Base-by-base conservation (phyloP, 1,139 yeast genomes). In the Blastobotrys capitulatus region DNA sequence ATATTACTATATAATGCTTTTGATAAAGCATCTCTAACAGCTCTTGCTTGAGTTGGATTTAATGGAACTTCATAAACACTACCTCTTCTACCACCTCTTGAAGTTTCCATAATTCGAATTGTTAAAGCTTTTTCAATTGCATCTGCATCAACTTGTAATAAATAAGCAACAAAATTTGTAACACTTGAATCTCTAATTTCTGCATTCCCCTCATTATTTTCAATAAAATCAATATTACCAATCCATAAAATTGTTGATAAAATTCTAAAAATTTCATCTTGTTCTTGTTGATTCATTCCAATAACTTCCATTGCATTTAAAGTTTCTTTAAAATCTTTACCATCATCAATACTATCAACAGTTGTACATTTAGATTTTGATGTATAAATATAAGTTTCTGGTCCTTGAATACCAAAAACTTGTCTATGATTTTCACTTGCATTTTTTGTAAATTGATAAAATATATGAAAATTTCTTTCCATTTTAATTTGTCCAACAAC, bases 391-490 rank as follows among this genome's bases (percentile, higher is more conserved):
- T 94, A 94, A 47, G 92, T 82, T 62, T 92, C 97, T 0, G 98
- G 98, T 32, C 83, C 82, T 69, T 90, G 98, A 51, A 94, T 81
- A 46, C 98, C 98, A 66, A 74, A 90, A 42, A 70, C 73, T 59
- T 87, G 89, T 64, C 95, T 83, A 65, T 92, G 90, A 53, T 77
- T 77, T 27, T 89, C 89, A 13, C 90, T 81, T 15, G 97, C 95
- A 55, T 87, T 87, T 65, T 92, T 94, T 16, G 97, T 86, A 66
- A 87, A 84, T 70, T 94, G 99, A 65, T 94, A 94, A 67, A 94
- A 94, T 52, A 94, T 94, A 67, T 94, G 99, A 73, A 92, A 94
- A 65, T 92, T 92, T 66, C 99, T 80, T 72, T 94, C 99, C 61
- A 86, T 83, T 57, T 80, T 76, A 60, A 90, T 87, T 68, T 94